Evolutionary conservation across 306 rosid genomes (phyloP).

Genomic region (Lablab purpureus): DNA sequence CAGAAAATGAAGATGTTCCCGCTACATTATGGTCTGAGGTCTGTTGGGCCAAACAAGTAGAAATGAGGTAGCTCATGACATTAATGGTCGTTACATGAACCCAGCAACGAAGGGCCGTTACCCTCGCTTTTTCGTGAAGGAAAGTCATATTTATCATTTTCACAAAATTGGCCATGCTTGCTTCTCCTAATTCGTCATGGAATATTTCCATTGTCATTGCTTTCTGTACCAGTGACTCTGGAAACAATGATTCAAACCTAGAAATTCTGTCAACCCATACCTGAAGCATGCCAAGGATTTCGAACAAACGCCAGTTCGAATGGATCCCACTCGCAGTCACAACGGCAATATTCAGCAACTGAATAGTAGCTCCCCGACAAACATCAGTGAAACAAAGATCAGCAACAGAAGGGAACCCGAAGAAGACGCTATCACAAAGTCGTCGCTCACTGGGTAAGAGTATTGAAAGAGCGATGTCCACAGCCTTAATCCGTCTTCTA

Average conservation of each 20-base stretch:
- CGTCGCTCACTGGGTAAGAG: slow-evolving; percentile 74
- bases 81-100: neutral
- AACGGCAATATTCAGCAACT: slow-evolving; percentile 67
- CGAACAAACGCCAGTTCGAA: slow-evolving; percentile 58
- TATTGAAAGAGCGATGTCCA: slow-evolving; percentile 56
- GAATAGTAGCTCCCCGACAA: slow-evolving; percentile 61
- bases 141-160: slow-evolving; percentile 52
- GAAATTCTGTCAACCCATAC: slow-evolving; percentile 57
- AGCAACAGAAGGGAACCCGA: slow-evolving; percentile 64
- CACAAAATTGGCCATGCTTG: neutral
- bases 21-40: slow-evolving; percentile 41
- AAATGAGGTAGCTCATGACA: neutral
- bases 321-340: slow-evolving; percentile 64
- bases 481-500: slow-evolving; percentile 68
- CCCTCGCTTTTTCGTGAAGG: neutral
- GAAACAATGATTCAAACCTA: slow-evolving; percentile 56
- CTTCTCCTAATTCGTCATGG: neutral
- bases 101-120: neutral
- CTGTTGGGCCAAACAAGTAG: neutral
- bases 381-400: slow-evolving; percentile 77
- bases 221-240: slow-evolving; percentile 43
- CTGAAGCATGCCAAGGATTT: slow-evolving; percentile 60
- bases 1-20: slow-evolving; percentile 38
- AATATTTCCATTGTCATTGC: neutral
- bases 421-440: slow-evolving; percentile 70